Evolutionary conservation across 805 yeast genomes (phyloP).

Genomic region (Starmerella bombicola): DNA sequence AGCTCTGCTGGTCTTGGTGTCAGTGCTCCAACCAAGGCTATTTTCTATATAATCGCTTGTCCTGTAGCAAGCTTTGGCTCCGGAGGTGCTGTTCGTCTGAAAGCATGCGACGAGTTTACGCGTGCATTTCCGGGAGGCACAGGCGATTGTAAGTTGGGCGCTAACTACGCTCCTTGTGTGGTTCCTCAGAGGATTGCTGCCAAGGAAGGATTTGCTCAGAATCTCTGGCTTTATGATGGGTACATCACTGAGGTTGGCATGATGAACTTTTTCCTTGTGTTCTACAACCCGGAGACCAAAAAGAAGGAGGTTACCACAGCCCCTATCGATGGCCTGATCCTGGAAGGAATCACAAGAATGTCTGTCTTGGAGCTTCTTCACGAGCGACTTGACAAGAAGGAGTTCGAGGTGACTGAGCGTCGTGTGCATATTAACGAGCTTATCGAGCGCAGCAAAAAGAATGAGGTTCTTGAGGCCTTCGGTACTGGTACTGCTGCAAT

Average conservation of each 20-base stretch:
- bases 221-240: conserved; percentile 86
- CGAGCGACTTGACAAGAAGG: conserved; percentile 56
- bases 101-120: conserved; percentile 89
- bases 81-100: conserved; percentile 84
- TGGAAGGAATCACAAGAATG: conserved; percentile 94
- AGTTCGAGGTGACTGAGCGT: conserved; percentile 80
- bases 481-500: conserved; percentile 98
- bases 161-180: conserved; percentile 92
- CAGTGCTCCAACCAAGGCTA: conserved; percentile 65
- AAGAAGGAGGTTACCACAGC: conserved; percentile 89
- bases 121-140: conserved; percentile 99
- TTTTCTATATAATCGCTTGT: conserved; percentile 74
- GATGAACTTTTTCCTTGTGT: conserved; percentile 87
- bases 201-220: conserved; percentile 82
- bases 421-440: conserved; percentile 71
- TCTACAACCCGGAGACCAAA: conserved; percentile 52
- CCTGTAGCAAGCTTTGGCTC: conserved; percentile 98
- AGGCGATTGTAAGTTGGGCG: conserved; percentile 93
- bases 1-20: conserved; percentile 84
- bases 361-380: conserved; percentile 68
- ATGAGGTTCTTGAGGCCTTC: conserved; percentile 84
- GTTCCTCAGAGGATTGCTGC: conserved; percentile 86
- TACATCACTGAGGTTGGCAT: conserved; percentile 93
- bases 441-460: conserved; percentile 61
- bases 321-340: conserved; percentile 92